A percentile compares a stretch with the other conserved stretches of the same genome.
Evolutionary conservation across 2,329 filamentous ascomycete genomes (phyloP).

Genomic region (Gnomoniopsis smithogilvyi): DNA sequence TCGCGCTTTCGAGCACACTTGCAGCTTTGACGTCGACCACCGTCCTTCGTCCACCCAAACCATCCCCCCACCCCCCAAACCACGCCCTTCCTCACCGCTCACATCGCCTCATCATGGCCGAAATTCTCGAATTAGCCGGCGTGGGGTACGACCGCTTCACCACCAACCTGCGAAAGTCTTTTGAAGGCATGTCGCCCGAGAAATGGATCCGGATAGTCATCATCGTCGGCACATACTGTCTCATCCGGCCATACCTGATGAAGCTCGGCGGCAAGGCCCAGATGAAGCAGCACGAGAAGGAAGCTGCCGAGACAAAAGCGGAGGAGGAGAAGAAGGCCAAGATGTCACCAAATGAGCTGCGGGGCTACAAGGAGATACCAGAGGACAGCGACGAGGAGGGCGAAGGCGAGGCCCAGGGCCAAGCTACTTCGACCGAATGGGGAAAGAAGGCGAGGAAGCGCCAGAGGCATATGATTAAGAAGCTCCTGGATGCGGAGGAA

Average conservation of each 20-base stretch:
- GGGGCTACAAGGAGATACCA: constrained; percentile 52
- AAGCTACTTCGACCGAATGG: constrained; percentile 56
- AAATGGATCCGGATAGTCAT: constrained; percentile 67
- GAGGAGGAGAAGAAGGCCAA: constrained; percentile 36
- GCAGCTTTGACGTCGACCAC: not conserved
- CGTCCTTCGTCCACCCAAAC: not conserved
- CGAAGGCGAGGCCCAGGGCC: constrained; percentile 40
- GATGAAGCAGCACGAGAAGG: constrained; percentile 61
- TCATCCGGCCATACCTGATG: constrained; percentile 72
- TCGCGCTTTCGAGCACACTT: not conserved
- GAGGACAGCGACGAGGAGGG: constrained; percentile 51
- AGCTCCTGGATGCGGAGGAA: constrained; percentile 62
- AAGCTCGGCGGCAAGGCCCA: constrained; percentile 62
- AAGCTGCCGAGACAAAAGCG: constrained; percentile 48
- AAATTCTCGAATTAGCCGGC: constrained; percentile 23
- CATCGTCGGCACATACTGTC: constrained; percentile 69
- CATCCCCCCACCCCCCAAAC: not conserved
- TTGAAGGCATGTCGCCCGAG: constrained; percentile 48
- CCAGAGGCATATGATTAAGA: constrained; percentile 65
- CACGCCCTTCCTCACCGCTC: not conserved
- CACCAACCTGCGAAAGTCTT: constrained; percentile 47
- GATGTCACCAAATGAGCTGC: constrained; percentile 63
- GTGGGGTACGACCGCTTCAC: constrained; percentile 32
- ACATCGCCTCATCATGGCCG: constrained; percentile 23
- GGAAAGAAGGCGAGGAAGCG: constrained; percentile 68